phyloP scores from a whole-genome alignment of 177 flowering plant genomes.

The Vitis hybrid region DNA sequence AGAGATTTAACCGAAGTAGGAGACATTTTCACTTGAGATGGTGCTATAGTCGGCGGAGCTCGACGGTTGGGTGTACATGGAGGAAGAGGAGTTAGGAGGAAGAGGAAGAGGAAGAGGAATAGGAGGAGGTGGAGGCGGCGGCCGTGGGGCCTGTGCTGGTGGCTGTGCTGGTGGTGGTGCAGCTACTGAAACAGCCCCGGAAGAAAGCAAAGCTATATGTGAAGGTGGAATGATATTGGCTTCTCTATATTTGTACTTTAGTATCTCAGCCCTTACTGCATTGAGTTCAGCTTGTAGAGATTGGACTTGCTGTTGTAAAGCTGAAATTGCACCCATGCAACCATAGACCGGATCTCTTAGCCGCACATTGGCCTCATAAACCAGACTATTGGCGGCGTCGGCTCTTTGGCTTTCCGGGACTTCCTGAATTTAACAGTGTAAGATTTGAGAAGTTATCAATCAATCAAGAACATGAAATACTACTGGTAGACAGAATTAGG shows the following conservation, averaged over 20 bases:
- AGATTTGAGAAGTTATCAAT: neutral
- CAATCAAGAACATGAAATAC: neutral
- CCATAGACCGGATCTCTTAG: conserved; percentile 90
- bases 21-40: conserved; percentile 54
- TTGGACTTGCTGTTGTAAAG: conserved; percentile 81
- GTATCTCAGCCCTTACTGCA: conserved; percentile 67
- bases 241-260: conserved; percentile 65
- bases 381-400: conserved; percentile 87
- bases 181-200: conserved; percentile 48
- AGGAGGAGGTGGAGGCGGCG: conserved; percentile 31
- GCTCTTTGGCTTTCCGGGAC: conserved; percentile 84
- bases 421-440: conserved; percentile 41
- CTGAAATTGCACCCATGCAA: conserved; percentile 92
- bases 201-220: conserved; percentile 37
- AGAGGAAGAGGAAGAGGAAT: conserved; percentile 29
- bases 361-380: conserved; percentile 87
- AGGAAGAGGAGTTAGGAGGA: conserved; percentile 40
- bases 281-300: conserved; percentile 71
- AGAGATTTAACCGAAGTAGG: conserved; percentile 43
- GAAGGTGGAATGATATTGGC: conserved; percentile 33
- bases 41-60: conserved; percentile 46
- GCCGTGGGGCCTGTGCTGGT: conserved; percentile 24
- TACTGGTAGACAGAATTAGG: neutral
- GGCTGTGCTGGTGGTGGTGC: conserved; percentile 40
- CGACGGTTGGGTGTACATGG: conserved; percentile 45